Conservation (phyloP, 768 basidiomycete species). For the Kockovaella imperatae region DNA sequence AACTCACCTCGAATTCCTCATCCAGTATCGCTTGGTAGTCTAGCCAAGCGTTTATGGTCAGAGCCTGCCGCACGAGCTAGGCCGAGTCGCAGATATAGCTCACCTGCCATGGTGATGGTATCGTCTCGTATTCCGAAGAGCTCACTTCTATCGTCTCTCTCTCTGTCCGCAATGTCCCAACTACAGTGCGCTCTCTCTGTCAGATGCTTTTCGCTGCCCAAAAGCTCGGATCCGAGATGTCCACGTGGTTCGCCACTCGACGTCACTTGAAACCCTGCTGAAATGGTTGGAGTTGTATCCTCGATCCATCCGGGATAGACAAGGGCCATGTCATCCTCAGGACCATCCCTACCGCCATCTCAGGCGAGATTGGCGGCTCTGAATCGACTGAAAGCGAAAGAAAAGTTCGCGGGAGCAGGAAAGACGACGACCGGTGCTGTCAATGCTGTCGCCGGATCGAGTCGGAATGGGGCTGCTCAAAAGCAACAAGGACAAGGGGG, state of each 20-base stretch:
- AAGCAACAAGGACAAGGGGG: not conserved
- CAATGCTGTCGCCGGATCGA: constrained; percentile 8
- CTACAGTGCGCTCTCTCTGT: too few relatives aligned
- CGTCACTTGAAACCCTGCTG: too few relatives aligned
- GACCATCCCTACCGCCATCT: constrained; percentile 26
- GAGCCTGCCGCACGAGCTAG: too few relatives aligned
- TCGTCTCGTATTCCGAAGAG: not conserved
- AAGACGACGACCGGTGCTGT: not conserved
- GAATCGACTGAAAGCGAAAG: constrained; percentile 40
- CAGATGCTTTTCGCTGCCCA: too few relatives aligned
- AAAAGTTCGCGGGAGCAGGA: constrained; percentile 12
- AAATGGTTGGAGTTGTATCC: too few relatives aligned
- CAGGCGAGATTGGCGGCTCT: constrained; percentile 36
- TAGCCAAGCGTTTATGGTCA: too few relatives aligned
- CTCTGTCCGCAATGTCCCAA: too few relatives aligned
- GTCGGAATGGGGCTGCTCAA: constrained; percentile 9
- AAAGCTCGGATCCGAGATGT: too few relatives aligned
- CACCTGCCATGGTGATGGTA: constrained; percentile 1
- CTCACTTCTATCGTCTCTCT: too few relatives aligned
- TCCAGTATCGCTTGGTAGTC: constrained; percentile 50
- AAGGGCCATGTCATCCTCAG: too few relatives aligned
- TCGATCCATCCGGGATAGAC: too few relatives aligned
- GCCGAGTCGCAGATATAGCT: not conserved
- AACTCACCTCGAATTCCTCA: constrained; percentile 80
- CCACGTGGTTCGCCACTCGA: too few relatives aligned